phyloP scores from a whole-genome alignment of 2,329 filamentous ascomycete species.

The Fusarium mundagurra region DNA sequence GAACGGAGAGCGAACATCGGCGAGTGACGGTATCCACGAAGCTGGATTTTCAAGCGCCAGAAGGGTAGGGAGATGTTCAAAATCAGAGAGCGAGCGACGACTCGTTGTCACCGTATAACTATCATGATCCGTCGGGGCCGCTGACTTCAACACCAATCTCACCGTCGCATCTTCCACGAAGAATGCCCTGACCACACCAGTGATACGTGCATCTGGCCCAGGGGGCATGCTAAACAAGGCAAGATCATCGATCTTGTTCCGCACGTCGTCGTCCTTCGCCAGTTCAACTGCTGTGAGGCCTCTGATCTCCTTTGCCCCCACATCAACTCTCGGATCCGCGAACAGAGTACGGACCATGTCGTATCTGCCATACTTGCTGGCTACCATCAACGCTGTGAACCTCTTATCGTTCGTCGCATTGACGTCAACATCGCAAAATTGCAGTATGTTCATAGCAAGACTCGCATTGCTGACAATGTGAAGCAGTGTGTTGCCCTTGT shows the following conservation, averaged over 20 bases:
- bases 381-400: slow-evolving; percentile 97
- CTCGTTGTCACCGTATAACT: slow-evolving; percentile 96
- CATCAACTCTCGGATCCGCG: slow-evolving; percentile 85
- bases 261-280: slow-evolving; percentile 96
- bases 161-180: slow-evolving; percentile 97
- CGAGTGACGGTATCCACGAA: slow-evolving; percentile 88
- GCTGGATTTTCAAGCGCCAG: slow-evolving; percentile 90
- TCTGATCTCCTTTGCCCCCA: slow-evolving; percentile 83
- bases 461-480: slow-evolving; percentile 91
- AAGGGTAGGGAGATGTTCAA: slow-evolving; percentile 87
- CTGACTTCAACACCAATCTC: slow-evolving; percentile 92
- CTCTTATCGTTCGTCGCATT: slow-evolving; percentile 95
- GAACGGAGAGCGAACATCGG: slow-evolving; percentile 84
- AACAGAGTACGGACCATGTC: slow-evolving; percentile 93
- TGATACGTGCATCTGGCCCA: slow-evolving; percentile 81
- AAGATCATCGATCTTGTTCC: slow-evolving; percentile 95
- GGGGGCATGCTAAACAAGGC: slow-evolving; percentile 81
- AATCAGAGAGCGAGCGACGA: slow-evolving; percentile 85
- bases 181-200: slow-evolving; percentile 92
- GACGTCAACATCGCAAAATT: slow-evolving; percentile 90
- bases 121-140: slow-evolving; percentile 80
- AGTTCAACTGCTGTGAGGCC: slow-evolving; percentile 95
- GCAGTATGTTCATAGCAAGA: slow-evolving; percentile 78
- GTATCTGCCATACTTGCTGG: slow-evolving; percentile 95
- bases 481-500: slow-evolving; percentile 92